Conservation (phyloP, 768 basidiomycete species). For the Chiua virens region DNA sequence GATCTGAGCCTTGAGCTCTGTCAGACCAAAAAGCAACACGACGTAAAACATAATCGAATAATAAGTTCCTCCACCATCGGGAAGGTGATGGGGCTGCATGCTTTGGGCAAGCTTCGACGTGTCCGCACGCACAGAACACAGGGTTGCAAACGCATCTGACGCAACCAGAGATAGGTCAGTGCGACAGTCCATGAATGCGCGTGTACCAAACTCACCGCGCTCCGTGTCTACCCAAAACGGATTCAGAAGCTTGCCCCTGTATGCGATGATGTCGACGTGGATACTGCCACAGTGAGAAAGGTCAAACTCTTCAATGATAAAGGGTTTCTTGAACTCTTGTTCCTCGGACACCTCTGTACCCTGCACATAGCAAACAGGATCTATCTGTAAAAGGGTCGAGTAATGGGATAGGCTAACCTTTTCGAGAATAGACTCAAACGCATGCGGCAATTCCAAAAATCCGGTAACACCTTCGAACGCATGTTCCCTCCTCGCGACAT, state of each 20-base stretch:
- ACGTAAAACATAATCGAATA: conserved; percentile 19
- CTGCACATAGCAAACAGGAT: background rate
- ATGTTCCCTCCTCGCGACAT: conserved; percentile 28
- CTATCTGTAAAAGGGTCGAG: background rate
- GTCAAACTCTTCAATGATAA: background rate
- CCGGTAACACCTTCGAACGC: conserved; percentile 2
- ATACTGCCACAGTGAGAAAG: background rate
- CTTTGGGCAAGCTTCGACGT: conserved; percentile 2
- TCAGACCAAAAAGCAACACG: conserved; percentile 51
- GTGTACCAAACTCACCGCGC: background rate
- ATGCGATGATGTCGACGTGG: conserved; percentile 8
- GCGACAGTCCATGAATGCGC: too few relatives aligned
- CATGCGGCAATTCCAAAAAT: conserved; percentile 29
- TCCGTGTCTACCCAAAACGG: conserved; percentile 16
- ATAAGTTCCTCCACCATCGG: background rate
- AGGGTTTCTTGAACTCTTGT: conserved; percentile 16
- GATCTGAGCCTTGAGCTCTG: conserved; percentile 53
- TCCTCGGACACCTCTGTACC: conserved; percentile 19
- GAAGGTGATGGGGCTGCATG: background rate
- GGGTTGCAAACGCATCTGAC: too few relatives aligned
- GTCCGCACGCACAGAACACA: conserved; percentile 12
- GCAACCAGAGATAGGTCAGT: too few relatives aligned
- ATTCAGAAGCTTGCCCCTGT: conserved; percentile 8
- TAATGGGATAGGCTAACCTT: conserved; percentile 18
- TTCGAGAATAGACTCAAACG: conserved; percentile 37